phyloP scores from a whole-genome alignment of 768 basidiomycete species.

The Boletellus ananas region DNA sequence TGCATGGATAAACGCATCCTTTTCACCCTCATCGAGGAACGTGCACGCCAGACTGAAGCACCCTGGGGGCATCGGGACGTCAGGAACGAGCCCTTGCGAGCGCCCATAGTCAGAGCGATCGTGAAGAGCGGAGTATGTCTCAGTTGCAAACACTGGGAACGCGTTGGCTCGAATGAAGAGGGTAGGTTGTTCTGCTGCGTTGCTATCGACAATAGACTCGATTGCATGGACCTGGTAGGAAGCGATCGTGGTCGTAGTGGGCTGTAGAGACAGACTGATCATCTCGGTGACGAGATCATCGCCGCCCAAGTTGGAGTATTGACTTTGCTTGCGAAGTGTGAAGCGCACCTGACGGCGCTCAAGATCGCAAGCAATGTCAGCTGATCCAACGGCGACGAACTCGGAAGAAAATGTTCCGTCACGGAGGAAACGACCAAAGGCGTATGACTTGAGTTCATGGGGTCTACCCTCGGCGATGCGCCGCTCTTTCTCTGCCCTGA shows the following conservation, averaged over 20 bases:
- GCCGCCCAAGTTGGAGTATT: conserved; percentile 1
- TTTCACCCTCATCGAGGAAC: conserved; percentile 24
- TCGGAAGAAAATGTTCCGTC: conserved; percentile 36
- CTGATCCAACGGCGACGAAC: conserved; percentile 20
- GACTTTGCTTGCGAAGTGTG: conserved; percentile 26
- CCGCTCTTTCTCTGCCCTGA: conserved; percentile 23
- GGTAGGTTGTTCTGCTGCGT: conserved; percentile 5
- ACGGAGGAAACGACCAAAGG: conserved; percentile 35
- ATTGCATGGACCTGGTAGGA: conserved; percentile 23
- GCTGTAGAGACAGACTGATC: background rate
- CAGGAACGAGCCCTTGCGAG: conserved; percentile 25
- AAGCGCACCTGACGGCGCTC: conserved; percentile 31
- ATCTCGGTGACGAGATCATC: background rate
- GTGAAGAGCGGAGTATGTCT: background rate
- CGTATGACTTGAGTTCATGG: conserved; percentile 23
- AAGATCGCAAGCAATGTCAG: conserved; percentile 36
- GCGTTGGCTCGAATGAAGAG: conserved; percentile 33
- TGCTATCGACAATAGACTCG: conserved; percentile 17
- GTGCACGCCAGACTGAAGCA: conserved; percentile 29
- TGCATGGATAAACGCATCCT: conserved; percentile 28
- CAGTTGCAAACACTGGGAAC: conserved; percentile 29
- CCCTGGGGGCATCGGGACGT: conserved; percentile 25
- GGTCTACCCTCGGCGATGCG: conserved; percentile 21
- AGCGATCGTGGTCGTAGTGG: conserved; percentile 6
- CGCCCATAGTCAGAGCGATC: conserved; percentile 13